phyloP scores from a whole-genome alignment of 768 basidiomycete genomes.

The Amanita polypyramis region DNA sequence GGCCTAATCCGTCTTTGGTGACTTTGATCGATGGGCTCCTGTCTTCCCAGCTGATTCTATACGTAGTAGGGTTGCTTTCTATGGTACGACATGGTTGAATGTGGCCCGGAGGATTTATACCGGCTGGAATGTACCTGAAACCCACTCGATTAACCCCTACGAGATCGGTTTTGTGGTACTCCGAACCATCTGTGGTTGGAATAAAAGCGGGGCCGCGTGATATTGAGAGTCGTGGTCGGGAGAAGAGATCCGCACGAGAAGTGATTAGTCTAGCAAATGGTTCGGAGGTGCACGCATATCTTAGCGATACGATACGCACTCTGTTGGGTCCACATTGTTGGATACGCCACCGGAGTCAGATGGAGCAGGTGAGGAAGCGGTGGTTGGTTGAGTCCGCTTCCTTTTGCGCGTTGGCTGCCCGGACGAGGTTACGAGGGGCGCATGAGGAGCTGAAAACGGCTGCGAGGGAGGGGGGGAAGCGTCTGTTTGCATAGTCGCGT shows the following conservation, averaged over 20 bases:
- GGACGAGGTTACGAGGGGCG: background rate
- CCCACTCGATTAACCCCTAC: constrained; percentile 67
- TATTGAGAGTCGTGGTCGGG: constrained; percentile 59
- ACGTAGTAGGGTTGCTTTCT: constrained; percentile 61
- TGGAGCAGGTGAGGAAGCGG: constrained; percentile 48
- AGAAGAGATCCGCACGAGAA: constrained; percentile 57
- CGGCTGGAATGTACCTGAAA: constrained; percentile 74
- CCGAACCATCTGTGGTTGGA: constrained; percentile 42
- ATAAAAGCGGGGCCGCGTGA: constrained; percentile 67
- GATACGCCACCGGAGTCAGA: constrained; percentile 34
- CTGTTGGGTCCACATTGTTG: constrained; percentile 23
- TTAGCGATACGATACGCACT: constrained; percentile 18
- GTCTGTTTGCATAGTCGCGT: background rate
- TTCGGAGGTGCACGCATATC: constrained; percentile 1
- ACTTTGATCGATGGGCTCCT: constrained; percentile 72
- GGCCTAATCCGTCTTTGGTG: constrained; percentile 64
- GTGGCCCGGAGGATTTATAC: constrained; percentile 51
- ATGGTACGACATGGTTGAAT: constrained; percentile 66
- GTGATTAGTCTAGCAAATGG: constrained; percentile 16
- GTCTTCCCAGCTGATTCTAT: constrained; percentile 86
- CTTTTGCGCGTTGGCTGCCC: constrained; percentile 34
- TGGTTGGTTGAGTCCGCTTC: constrained; percentile 39
- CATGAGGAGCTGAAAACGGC: background rate
- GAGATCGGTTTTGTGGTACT: constrained; percentile 59
- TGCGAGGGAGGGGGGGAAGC: background rate